phyloP scores from a whole-genome alignment of 805 yeast species.

The Brettanomyces nanus region DNA sequence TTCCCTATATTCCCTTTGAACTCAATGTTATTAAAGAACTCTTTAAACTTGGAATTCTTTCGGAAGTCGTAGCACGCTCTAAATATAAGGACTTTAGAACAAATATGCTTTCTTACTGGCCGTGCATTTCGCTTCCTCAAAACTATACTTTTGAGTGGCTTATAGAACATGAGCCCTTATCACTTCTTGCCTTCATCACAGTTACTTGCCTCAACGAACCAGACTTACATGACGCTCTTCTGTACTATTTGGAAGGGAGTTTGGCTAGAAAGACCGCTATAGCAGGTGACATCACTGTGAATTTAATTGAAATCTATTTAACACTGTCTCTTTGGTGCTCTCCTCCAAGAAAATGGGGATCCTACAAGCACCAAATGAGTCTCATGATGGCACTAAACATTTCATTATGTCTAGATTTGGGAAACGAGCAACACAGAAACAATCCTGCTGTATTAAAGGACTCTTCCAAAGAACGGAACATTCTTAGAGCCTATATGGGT shows the following conservation, averaged over 20 bases:
- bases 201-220: constrained; percentile 41
- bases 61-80: constrained; percentile 26
- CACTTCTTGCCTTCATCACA: constrained; percentile 34
- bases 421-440: constrained; percentile 26
- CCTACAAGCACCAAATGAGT: constrained; percentile 44
- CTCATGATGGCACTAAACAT: constrained; percentile 36
- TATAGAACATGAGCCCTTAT: constrained; percentile 33
- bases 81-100: constrained; percentile 30
- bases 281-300: constrained; percentile 35
- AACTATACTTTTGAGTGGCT: constrained; percentile 32
- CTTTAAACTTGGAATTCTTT: constrained; percentile 27
- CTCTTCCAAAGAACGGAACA: constrained; percentile 26
- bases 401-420: constrained; percentile 42
- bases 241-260: constrained; percentile 37
- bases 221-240: constrained; percentile 32
- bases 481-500: constrained; percentile 36
- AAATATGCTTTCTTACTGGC: constrained; percentile 39
- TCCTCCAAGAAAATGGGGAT: constrained; percentile 44
- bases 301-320: constrained; percentile 34
- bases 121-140: constrained; percentile 35
- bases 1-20: constrained; percentile 30
- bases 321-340: constrained; percentile 44
- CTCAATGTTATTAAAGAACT: constrained; percentile 31
- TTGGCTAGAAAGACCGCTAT: constrained; percentile 36
- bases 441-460: constrained; percentile 20